These are phyloP conservation scores for Backusella liffmaniae DNA, from an alignment of 192 early-diverging fungal genomes.

Conservation along the genomic window DNA sequence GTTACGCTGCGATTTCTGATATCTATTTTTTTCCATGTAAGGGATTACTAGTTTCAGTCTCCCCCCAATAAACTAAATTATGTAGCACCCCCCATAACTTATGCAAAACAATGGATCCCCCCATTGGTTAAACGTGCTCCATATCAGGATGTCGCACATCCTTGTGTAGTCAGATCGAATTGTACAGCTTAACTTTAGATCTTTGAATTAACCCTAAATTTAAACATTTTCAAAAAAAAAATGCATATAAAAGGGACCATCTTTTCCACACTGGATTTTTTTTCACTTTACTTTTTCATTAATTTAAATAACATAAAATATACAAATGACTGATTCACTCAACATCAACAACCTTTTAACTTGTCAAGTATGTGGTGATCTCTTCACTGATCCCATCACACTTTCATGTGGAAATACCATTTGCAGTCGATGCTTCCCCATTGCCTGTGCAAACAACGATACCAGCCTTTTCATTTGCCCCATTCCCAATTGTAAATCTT, in stretches of 20 bases:
- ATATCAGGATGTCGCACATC: background rate
- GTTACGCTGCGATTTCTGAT: background rate
- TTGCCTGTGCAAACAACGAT: background rate
- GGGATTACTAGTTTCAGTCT: background rate
- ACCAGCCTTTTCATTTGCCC: background rate
- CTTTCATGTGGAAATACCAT: slow-evolving; percentile 14
- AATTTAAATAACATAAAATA: background rate
- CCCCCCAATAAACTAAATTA: slow-evolving; percentile 2
- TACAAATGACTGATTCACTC: background rate
- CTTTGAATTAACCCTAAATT: background rate
- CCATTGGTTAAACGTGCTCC: background rate
- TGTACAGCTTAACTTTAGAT: background rate
- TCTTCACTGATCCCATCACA: slow-evolving; percentile 2
- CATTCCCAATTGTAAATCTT: background rate
- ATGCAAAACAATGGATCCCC: background rate
- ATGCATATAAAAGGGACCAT: background rate
- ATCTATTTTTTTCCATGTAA: background rate
- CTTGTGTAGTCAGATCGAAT: background rate
- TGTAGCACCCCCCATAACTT: background rate
- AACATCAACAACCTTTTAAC: background rate
- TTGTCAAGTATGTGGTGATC: slow-evolving; percentile 9
- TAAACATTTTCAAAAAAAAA: background rate
- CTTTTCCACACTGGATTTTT: background rate
- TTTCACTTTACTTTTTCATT: background rate
- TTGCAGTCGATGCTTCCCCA: background rate